Base-by-base conservation (phyloP, 768 basidiomycete species). In the Mycena epipterygia region DNA sequence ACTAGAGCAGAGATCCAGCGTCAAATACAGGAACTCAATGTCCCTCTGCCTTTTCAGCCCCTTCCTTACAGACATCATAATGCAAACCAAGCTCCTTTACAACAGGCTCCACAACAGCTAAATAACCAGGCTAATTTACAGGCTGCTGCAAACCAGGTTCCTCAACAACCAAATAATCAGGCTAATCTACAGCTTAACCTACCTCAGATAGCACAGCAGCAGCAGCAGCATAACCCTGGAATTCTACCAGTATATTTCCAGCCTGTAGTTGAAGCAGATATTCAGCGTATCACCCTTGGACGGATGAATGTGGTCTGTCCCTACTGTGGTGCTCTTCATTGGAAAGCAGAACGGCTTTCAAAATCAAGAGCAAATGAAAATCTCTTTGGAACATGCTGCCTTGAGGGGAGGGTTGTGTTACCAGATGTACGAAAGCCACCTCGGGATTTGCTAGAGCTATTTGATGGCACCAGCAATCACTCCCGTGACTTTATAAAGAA, bases 341-440 rank as follows among this genome's bases (percentile, higher is more conserved):
- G 83, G 81, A 32, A 67, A 3, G 75, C 33, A 9, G 83, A 85
- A 62, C 48, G 48, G 19, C 57, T 81, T 0, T 37, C 74, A 3
- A 60, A 58, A 0, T 76, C 73, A 5, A 67, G 76, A 2, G 30
- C 33, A 19, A 25, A 2, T 2, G 19, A 16, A 30, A 81, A 79
- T 1, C 29, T 63, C 19, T 86, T 84, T 73, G 76, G 79, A 2
- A 76, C 61, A 14, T 86, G 84, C 71, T 86, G 84, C 58, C 25
- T 73, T 19, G 32, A 77, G 41, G 84, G 84, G 0, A 74, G 81
- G 44, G 76, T 85, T 19, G 53, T 44, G 1, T 72, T 85, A 2
- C 78, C 79, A 1, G 44, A 61, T 16, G 69, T 79, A 0, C 33
- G 73, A 11, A 17, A 42, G 0, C 81, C 84, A 12, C 75, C 77